A percentile compares a stretch with the other conserved stretches of the same genome.
Evolutionary conservation across 371 early-diverging fungal species (phyloP).

Genomic region (Sporodiniella umbellata): DNA sequence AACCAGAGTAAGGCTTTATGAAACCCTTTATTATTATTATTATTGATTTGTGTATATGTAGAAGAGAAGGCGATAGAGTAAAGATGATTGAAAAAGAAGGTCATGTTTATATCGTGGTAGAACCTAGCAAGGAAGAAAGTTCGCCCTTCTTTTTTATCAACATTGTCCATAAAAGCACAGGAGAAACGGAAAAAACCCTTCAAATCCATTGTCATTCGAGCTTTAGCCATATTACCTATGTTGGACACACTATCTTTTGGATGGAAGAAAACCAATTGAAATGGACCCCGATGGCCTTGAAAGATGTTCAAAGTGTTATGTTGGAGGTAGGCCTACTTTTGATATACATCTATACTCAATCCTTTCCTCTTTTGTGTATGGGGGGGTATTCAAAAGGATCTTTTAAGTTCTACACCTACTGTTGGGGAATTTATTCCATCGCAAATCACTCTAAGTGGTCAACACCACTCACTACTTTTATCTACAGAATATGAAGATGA

Average conservation of each 20-base stretch:
- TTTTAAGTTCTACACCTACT: conserved; percentile 9
- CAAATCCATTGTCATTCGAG: conserved; percentile 12
- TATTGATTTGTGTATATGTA: conserved; percentile 3
- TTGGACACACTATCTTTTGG: conserved; percentile 34
- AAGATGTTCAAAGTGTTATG: conserved; percentile 16
- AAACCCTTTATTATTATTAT: no score
- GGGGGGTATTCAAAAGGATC: background rate
- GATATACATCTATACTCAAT: background rate
- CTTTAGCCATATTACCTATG: conserved; percentile 12
- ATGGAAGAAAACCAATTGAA: conserved; percentile 29
- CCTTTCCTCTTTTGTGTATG: background rate
- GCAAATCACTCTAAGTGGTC: conserved; percentile 12
- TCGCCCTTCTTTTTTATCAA: conserved; percentile 11
- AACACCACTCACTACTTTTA: conserved; percentile 8
- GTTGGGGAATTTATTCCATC: conserved; percentile 9
- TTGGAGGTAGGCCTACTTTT: conserved; percentile 18
- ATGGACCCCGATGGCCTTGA: conserved; percentile 30
- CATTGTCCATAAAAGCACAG: conserved; percentile 16
- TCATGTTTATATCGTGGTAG: conserved; percentile 12
- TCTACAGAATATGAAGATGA: conserved; percentile 8
- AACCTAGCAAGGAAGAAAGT: conserved; percentile 6
- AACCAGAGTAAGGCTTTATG: conserved; percentile 4
- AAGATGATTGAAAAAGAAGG: conserved; percentile 7
- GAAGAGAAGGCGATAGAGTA: background rate
- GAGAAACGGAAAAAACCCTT: conserved; percentile 8